Percentiles rank a stretch among this genome's conserved stretches.
These are phyloP conservation scores for Lichtheimia corymbifera DNA, from an alignment of 371 early-diverging fungal genomes.

Conservation along the genomic window DNA sequence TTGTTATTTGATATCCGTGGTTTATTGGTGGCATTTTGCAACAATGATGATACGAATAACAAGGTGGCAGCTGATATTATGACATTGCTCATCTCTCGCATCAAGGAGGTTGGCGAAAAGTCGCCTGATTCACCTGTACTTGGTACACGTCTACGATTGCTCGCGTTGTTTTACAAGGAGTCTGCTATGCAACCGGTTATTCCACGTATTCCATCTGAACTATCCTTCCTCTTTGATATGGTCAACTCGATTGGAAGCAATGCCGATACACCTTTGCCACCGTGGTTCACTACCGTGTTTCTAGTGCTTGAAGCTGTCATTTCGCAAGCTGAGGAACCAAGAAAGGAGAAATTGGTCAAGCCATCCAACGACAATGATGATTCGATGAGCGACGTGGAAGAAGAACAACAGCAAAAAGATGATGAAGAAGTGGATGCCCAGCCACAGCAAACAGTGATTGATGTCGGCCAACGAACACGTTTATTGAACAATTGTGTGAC, in stretches of 20 bases:
- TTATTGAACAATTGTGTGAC: constrained; percentile 47
- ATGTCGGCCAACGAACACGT: constrained; percentile 33
- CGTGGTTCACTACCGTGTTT: constrained; percentile 68
- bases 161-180: constrained; percentile 70
- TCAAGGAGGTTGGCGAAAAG: constrained; percentile 17
- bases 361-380: constrained; percentile 16
- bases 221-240: constrained; percentile 50
- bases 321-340: constrained; percentile 68
- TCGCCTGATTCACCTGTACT: constrained; percentile 27
- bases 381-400: constrained; percentile 1
- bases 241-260: constrained; percentile 19
- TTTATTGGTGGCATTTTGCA: constrained; percentile 50
- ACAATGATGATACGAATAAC: constrained; percentile 51
- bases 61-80: constrained; percentile 48
- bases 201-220: constrained; percentile 37
- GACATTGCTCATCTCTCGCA: constrained; percentile 23
- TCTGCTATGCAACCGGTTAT: constrained; percentile 50
- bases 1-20: constrained; percentile 74
- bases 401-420: constrained; percentile 1
- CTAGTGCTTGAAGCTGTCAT: constrained; percentile 71
- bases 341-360: constrained; percentile 25
- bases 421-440: constrained; percentile 2
- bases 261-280: constrained; percentile 12
- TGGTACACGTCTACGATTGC: constrained; percentile 57
- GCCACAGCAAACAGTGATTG: constrained; percentile 11